Conservation (phyloP, 2,329 filamentous ascomycete species). For the Dryadomyces quercus-mongolicae region DNA sequence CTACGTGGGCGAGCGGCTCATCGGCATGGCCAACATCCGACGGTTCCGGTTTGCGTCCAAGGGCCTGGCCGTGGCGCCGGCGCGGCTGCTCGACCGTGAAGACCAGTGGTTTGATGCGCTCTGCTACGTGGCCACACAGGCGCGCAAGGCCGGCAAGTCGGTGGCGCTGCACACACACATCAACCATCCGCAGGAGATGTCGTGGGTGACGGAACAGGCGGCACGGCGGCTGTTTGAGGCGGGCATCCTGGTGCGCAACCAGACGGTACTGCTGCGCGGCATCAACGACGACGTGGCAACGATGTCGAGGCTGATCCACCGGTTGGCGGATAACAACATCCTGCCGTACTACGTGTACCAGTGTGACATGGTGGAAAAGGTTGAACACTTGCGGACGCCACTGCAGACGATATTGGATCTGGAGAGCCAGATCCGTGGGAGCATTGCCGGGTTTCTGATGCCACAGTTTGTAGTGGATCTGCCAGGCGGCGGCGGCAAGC, state of each 20-base stretch:
- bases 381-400: constrained; percentile 52
- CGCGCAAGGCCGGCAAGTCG: constrained; percentile 40
- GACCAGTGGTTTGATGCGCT: constrained; percentile 43
- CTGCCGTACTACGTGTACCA: constrained; percentile 57
- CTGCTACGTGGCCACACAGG: constrained; percentile 36
- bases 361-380: constrained; percentile 47
- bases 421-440: constrained; percentile 45
- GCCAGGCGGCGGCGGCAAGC: constrained; percentile 51
- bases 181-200: constrained; percentile 50
- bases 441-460: constrained; percentile 49
- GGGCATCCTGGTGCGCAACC: constrained; percentile 45
- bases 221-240: constrained; percentile 35
- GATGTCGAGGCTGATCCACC: constrained; percentile 40
- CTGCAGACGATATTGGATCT: constrained; percentile 45
- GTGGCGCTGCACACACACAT: constrained; percentile 55
- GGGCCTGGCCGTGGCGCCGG: constrained; percentile 46
- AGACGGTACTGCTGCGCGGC: constrained; percentile 45
- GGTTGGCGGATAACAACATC: constrained; percentile 43
- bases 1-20: constrained; percentile 41
- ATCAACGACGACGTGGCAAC: constrained; percentile 43
- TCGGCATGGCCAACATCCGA: constrained; percentile 43
- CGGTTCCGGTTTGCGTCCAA: constrained; percentile 51
- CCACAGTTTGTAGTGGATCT: constrained; percentile 53
- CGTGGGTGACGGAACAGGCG: constrained; percentile 44
- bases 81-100: constrained; percentile 34